Evolutionary conservation across 2,329 filamentous ascomycete species (phyloP), one percentile per base, ranked within the genome.

Genomic region (Lasiodiplodia citricola): DNA sequence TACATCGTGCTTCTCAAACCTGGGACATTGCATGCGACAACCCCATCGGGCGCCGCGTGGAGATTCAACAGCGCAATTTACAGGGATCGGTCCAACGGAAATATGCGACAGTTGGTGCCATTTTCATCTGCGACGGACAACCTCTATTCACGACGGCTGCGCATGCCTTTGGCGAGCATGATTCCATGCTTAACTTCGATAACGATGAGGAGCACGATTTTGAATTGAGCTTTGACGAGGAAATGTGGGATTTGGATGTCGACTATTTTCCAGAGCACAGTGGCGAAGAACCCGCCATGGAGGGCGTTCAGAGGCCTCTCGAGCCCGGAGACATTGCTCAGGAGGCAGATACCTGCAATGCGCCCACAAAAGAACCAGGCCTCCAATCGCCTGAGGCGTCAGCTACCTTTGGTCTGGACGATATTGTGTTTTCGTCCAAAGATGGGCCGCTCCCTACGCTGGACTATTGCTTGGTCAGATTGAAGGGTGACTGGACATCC

Each of bases 371-470:
- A n/a, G n/a, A n/a, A n/a, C n/a, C n/a, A n/a, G n/a, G n/a, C n/a
- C n/a, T n/a, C n/a, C n/a, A n/a, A n/a, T n/a, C n/a, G n/a, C n/a
- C n/a, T n/a, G n/a, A n/a, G n/a, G n/a, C n/a, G n/a, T n/a, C n/a
- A n/a, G n/a, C n/a, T n/a, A n/a, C n/a, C n/a, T n/a, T n/a, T 2
- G 52, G n/a, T 31, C 31, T 1, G 58, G 62, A 31, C 10, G 55
- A 18, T 69, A 50, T 50, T 50, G 60, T 18, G 54, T 64, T 69
- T 4, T 65, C 67, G 10, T 63, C 68, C 0, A 52, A 63, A 10
- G 63, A 67, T 51, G 25, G 71, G 55, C 55, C 41, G 18, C 13
- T 18, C 18, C 68, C 71, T 10, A 55, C 67, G 58, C 57, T 70
- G 18, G 68, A 71, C 56, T 71, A 70, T 38, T 63, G 31, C n/a